Conservation (phyloP, 441 rosid genomes). For the Mallotus japonicus region DNA sequence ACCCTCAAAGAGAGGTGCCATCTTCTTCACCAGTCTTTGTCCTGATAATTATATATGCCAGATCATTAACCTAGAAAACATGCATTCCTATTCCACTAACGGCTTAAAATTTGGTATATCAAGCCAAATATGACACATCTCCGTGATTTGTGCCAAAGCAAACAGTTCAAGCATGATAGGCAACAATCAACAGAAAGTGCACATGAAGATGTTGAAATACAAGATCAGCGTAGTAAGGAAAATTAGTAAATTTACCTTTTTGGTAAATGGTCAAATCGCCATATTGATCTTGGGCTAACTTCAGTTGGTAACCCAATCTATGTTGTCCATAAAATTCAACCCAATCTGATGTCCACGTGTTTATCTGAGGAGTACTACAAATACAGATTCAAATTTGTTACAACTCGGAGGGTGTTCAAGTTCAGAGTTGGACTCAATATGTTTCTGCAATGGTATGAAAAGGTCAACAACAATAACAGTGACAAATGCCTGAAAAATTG, state of each 20-base stretch:
- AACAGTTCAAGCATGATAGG: neutral
- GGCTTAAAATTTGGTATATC: neutral
- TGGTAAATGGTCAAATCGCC: constrained; percentile 68
- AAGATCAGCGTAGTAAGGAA: neutral
- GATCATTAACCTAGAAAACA: neutral
- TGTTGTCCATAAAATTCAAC: constrained; percentile 74
- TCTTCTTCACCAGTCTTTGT: constrained; percentile 60
- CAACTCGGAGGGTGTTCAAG: constrained; percentile 3
- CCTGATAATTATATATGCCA: constrained; percentile 43
- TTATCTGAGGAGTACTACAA: constrained; percentile 86
- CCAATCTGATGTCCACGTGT: constrained; percentile 87
- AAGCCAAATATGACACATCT: neutral
- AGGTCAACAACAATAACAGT: constrained; percentile 1
- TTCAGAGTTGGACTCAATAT: neutral
- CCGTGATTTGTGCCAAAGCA: neutral
- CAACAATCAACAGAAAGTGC: neutral
- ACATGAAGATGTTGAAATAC: neutral
- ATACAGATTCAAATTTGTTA: constrained; percentile 21
- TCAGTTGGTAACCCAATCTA: constrained; percentile 85
- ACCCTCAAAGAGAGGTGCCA: constrained; percentile 70
- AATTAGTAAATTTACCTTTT: constrained; percentile 48
- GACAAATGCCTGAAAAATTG: constrained; percentile 14
- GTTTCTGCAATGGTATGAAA: neutral
- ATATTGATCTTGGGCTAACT: constrained; percentile 62
- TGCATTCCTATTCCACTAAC: neutral